Evolutionary conservation across 768 basidiomycete genomes (phyloP).

Genomic region (Podaxis pistillaris): DNA sequence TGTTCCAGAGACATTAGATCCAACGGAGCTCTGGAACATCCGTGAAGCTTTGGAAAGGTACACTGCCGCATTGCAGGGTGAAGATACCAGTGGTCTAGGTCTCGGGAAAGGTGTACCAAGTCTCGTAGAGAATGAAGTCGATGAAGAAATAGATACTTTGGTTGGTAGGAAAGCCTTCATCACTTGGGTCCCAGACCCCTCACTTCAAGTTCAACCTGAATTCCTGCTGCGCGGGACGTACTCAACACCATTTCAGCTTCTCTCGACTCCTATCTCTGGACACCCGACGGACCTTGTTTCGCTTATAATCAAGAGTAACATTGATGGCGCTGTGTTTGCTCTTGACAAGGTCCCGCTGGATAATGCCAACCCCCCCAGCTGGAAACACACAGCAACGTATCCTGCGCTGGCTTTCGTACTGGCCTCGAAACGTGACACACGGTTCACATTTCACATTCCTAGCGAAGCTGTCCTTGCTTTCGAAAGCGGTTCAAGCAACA

Average conservation of each 20-base stretch:
- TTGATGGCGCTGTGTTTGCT: slow-evolving; percentile 69
- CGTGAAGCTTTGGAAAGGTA: slow-evolving; percentile 86
- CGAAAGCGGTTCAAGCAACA: slow-evolving; percentile 67
- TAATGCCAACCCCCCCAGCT: slow-evolving; percentile 31
- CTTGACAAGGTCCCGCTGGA: slow-evolving; percentile 30
- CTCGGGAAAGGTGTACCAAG: slow-evolving; percentile 73
- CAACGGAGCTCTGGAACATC: slow-evolving; percentile 76
- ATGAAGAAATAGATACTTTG: slow-evolving; percentile 81
- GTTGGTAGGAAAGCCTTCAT: slow-evolving; percentile 65
- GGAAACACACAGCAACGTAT: slow-evolving; percentile 82
- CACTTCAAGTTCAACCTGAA: slow-evolving; percentile 9
- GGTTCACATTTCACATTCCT: slow-evolving; percentile 78
- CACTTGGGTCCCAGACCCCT: slow-evolving; percentile 57
- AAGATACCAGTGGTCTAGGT: slow-evolving; percentile 62
- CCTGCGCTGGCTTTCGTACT: slow-evolving; percentile 92
- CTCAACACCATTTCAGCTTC: slow-evolving; percentile 44
- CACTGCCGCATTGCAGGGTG: slow-evolving; percentile 61
- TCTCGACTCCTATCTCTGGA: slow-evolving; percentile 76
- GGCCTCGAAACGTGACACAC: slow-evolving; percentile 86
- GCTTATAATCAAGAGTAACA: slow-evolving; percentile 65
- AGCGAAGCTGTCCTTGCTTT: slow-evolving; percentile 70
- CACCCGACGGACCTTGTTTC: slow-evolving; percentile 29
- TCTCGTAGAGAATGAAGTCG: slow-evolving; percentile 84
- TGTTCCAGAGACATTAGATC: slow-evolving; percentile 87
- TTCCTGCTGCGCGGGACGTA: slow-evolving; percentile 17